Conservation (phyloP, 2,329 filamentous ascomycete species). For the Curvularia sp. region DNA sequence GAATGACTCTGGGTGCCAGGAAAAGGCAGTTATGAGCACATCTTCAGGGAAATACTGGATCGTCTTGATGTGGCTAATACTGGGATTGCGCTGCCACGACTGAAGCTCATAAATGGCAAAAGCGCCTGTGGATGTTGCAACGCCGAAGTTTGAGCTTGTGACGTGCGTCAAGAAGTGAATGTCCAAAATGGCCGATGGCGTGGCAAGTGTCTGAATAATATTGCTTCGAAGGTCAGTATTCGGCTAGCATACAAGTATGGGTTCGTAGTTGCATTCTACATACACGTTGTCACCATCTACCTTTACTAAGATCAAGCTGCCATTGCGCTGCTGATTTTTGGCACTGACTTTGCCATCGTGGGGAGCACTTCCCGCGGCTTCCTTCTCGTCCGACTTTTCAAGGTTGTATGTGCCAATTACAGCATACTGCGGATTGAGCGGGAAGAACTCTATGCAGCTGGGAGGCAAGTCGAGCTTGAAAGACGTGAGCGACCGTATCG, state of each 20-base stretch:
- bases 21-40: conserved; percentile 73
- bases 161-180: conserved; percentile 71
- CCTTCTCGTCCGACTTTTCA: conserved; percentile 55
- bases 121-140: conserved; percentile 78
- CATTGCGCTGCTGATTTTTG: conserved; percentile 69
- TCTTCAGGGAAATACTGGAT: conserved; percentile 62
- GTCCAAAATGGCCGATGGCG: conserved; percentile 80
- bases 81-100: conserved; percentile 19
- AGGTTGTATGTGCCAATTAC: conserved; percentile 87
- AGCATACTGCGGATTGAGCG: conserved; percentile 67
- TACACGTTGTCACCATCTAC: conserved; percentile 64
- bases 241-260: background rate
- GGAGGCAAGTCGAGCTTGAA: conserved; percentile 71
- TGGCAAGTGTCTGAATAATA: conserved; percentile 64
- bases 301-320: conserved; percentile 73
- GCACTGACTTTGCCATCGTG: conserved; percentile 26
- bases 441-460: conserved; percentile 79
- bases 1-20: conserved; percentile 69
- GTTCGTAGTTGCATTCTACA: conserved; percentile 41
- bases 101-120: conserved; percentile 68
- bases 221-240: conserved; percentile 23
- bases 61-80: conserved; percentile 47
- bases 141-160: conserved; percentile 67
- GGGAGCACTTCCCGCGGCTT: conserved; percentile 26
- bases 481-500: conserved; percentile 56